Conservation (phyloP, 2,329 filamentous ascomycete genomes). For the Ceratocystis ficicola region DNA sequence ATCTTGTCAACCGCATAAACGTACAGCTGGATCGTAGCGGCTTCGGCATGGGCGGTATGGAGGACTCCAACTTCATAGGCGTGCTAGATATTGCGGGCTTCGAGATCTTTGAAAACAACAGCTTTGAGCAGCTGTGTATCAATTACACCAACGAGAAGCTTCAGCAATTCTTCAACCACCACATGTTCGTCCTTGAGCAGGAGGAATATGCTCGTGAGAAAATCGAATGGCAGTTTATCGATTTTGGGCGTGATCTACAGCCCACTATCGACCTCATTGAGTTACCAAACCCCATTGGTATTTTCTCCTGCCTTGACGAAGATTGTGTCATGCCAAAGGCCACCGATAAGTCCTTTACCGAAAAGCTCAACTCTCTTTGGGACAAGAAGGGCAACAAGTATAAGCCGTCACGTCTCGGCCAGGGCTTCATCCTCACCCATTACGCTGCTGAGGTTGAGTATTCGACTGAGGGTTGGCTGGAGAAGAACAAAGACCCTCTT, state of each 20-base stretch:
- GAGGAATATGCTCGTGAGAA: constrained; percentile 96
- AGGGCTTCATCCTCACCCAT: constrained; percentile 92
- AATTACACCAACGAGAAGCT: constrained; percentile 99
- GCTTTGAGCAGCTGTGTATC: constrained; percentile 97
- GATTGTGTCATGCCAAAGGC: constrained; percentile 99
- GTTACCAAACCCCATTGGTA: constrained; percentile 89
- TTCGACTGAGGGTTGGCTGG: constrained; percentile 84
- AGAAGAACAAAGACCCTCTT: constrained; percentile 97
- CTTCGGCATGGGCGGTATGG: constrained; percentile 53
- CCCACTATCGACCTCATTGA: constrained; percentile 97
- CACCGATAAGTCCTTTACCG: constrained; percentile 90
- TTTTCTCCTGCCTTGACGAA: constrained; percentile 95
- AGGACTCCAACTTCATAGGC: constrained; percentile 92
- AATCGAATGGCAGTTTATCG: constrained; percentile 99
- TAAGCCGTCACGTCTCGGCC: constrained; percentile 69
- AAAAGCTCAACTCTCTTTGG: constrained; percentile 95
- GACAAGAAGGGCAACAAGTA: constrained; percentile 94
- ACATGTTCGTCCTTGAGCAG: constrained; percentile 98
- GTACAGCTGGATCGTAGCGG: constrained; percentile 77
- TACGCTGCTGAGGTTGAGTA: constrained; percentile 98
- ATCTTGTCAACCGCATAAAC: constrained; percentile 86
- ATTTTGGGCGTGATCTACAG: constrained; percentile 93
- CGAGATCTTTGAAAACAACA: constrained; percentile 96
- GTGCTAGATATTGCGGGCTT: constrained; percentile 98
- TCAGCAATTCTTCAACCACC: constrained; percentile 98